Evolutionary conservation across 2,329 filamentous ascomycete species (phyloP), one percentile per base, ranked within the genome.

Genomic region (Arthrobotrys sphaeroides): DNA sequence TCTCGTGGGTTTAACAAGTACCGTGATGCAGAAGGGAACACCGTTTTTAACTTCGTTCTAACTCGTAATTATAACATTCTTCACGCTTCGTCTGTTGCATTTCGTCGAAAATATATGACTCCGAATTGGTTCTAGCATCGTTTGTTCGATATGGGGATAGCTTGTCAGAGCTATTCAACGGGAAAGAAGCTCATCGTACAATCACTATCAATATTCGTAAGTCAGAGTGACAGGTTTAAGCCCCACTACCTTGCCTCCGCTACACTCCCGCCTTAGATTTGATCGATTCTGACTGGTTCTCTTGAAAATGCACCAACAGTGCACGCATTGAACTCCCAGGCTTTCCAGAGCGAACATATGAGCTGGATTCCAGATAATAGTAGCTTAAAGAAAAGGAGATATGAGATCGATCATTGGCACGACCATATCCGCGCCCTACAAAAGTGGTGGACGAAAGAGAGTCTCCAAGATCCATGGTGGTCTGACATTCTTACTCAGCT

Each of bases 1-100:
- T 53, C 65, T 36, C 65, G 65, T 7, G 65, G 65, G 10, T 69
- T 69, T 18, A 69, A 49, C n/a, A 69, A 60, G 33, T 69, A 40
- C 20, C 26, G 65, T 0, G 65, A 69, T 60, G 5, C 3, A 5
- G 20, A 61, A 18, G 65, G 65, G 3, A 69, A 59, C 10, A 69
- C 65, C 0, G 53, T 69, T 13, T 69, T 60, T n/a, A 69, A 61
- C 38, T 69, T 69, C n/a, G 45, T 42, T 26, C 22, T 69, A 7
- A 69, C 51, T 9, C 65, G 65, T 69, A 53, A 31, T 53, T 51
- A 5, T 2, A n/a, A 2, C 9, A 10, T 43, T n/a, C 7, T 40
- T 33, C 6, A 6, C 22, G 10, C n/a, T n/a, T n/a, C n/a, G n/a
- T n/a, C n/a, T n/a, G n/a, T n/a, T n/a, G n/a, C n/a, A n/a, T n/a